These are phyloP conservation scores for Cercophora scortea DNA, from an alignment of 495 filamentous ascomycete genomes.

Conservation along the genomic window DNA sequence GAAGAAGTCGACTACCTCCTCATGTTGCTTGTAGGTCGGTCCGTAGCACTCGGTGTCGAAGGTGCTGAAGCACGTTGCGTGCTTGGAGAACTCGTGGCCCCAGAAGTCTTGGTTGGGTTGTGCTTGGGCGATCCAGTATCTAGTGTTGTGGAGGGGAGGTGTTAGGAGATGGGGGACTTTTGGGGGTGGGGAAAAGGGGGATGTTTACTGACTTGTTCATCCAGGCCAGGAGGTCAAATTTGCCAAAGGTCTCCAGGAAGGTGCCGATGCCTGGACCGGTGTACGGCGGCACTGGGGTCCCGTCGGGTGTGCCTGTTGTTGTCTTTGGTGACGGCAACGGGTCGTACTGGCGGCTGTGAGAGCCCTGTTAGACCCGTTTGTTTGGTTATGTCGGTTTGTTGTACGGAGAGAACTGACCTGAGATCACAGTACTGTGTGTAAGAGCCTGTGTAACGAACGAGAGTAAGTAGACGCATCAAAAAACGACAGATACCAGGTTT, in stretches of 20 bases:
- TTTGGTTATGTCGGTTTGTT: neutral
- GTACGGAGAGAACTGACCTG: neutral
- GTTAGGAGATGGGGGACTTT: neutral
- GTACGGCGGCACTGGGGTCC: conserved; percentile 38
- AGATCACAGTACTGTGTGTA: conserved; percentile 51
- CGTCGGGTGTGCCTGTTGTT: conserved; percentile 31
- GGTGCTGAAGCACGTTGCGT: conserved; percentile 47
- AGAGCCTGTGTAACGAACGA: conserved; percentile 14
- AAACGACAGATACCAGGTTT: neutral
- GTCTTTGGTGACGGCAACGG: conserved; percentile 44
- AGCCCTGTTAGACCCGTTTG: neutral
- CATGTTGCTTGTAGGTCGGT: conserved; percentile 29
- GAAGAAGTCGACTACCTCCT: conserved; percentile 43
- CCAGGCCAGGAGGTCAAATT: conserved; percentile 37
- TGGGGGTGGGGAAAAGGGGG: neutral
- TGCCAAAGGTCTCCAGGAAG: conserved; percentile 37
- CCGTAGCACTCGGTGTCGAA: conserved; percentile 45
- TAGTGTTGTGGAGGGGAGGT: conserved; percentile 1
- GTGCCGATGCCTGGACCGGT: conserved; percentile 34
- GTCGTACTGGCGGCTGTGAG: conserved; percentile 38
- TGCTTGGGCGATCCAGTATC: conserved; percentile 37
- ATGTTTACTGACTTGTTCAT: conserved; percentile 31
- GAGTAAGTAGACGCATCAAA: neutral
- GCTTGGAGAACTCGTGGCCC: conserved; percentile 50
- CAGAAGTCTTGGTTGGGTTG: conserved; percentile 39